phyloP scores from a whole-genome alignment of 805 yeast genomes.

The Starmerella apicola region DNA sequence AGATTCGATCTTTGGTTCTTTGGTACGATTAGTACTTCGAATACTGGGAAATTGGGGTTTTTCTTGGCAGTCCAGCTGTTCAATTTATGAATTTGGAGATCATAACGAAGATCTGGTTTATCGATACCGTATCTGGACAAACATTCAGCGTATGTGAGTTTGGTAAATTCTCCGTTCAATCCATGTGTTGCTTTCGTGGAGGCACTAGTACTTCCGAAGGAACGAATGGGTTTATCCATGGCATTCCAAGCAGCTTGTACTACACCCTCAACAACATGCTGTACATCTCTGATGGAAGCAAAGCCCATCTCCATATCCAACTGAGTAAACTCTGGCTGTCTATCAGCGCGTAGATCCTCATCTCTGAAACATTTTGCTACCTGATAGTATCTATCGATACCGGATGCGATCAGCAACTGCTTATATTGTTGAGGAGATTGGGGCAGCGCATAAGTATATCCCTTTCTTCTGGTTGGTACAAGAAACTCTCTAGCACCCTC shows the following conservation, averaged over 20 bases:
- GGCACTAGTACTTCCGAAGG: conserved; percentile 20
- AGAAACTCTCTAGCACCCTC: conserved; percentile 95
- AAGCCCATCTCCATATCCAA: conserved; percentile 91
- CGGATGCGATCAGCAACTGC: conserved; percentile 89
- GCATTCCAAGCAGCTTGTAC: conserved; percentile 45
- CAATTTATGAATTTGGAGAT: conserved; percentile 40
- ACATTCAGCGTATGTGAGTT: conserved; percentile 53
- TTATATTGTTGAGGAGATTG: conserved; percentile 98
- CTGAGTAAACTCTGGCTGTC: conserved; percentile 98
- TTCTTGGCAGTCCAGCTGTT: conserved; percentile 28
- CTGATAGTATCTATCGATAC: conserved; percentile 75
- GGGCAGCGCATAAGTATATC: conserved; percentile 73
- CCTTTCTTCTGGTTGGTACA: conserved; percentile 68
- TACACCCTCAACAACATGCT: conserved; percentile 45
- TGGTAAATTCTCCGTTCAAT: conserved; percentile 17
- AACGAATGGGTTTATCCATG: conserved; percentile 29
- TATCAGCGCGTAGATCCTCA: conserved; percentile 85
- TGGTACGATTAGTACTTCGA: conserved; percentile 42
- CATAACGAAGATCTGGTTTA: conserved; percentile 72
- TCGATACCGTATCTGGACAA: conserved; percentile 73
- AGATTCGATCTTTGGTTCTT: too few relatives aligned
- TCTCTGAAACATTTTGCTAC: conserved; percentile 91
- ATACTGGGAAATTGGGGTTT: conserved; percentile 39
- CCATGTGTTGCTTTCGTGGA: too few relatives aligned
- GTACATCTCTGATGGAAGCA: conserved; percentile 57